Evolutionary conservation across 2,329 filamentous ascomycete species (phyloP), one percentile per base, ranked within the genome.

Genomic region (Neophaeococcomyces aloes): DNA sequence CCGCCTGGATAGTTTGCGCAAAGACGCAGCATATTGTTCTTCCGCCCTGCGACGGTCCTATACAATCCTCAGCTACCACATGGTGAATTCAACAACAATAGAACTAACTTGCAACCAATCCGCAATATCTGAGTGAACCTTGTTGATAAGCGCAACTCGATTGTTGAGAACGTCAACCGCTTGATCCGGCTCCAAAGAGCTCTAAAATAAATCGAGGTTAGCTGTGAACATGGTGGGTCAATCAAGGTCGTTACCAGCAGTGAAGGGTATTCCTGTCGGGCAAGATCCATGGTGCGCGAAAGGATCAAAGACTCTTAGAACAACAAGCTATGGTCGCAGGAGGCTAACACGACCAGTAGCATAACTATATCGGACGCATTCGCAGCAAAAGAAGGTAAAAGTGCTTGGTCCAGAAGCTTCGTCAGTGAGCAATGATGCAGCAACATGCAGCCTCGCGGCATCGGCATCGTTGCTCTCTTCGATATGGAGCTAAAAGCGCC

Each of bases 1-100:
- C 60, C 79, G 81, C 57, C 79, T 75, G 48, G 83, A 75, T 50
- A 98, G 77, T 68, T 84, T 94, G 57, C 81, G 81, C 56, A 98
- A 69, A 33, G 83, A 80, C 56, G 79, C 72, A 36, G 86, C 84
- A 65, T 98, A 98, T 59, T 80, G 75, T 59, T 96, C 89, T 66
- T 98, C 91, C 50, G 96, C 74, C 57, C 80, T 83, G 61, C 88
- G 83, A 56, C 91, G 86, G 70, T 98, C 91, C 89, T 96, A 42
- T 29, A 38, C 31, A 17, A 17, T 30, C 38, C 44, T 50, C 45
- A 45, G 40, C 47, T 42, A 30, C 36, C 48, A 48, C 36, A 45
- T 48, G 35, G 30, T n/a, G 8, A 21, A 17, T 32, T 30, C 14
- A 21, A 29, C n/a, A n/a, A 8, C 6, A 41, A 35, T 30, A 27